phyloP scores from a whole-genome alignment of 495 filamentous ascomycete species.

The Penicillium dipodomyicola region DNA sequence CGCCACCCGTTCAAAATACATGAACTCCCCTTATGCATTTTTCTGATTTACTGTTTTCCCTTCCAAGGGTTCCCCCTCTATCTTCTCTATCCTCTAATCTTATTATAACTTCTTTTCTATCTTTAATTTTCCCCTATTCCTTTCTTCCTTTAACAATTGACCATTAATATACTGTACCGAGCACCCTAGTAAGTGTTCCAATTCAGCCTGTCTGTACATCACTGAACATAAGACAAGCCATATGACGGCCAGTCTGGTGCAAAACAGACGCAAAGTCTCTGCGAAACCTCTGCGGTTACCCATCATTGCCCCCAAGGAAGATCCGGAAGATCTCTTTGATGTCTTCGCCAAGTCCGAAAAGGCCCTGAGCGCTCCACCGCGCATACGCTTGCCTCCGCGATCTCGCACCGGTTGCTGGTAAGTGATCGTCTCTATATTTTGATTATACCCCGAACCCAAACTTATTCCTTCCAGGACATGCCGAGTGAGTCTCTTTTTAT shows the following conservation, averaged over 20 bases:
- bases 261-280: conserved; percentile 34
- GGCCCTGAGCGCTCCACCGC: conserved; percentile 36
- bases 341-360: conserved; percentile 23
- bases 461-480: conserved; percentile 42
- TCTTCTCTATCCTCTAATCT: background rate
- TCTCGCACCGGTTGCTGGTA: conserved; percentile 56
- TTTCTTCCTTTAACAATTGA: conserved; percentile 8
- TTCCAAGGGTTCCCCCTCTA: conserved; percentile 3
- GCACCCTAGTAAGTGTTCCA: conserved; percentile 7
- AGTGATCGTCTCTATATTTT: conserved; percentile 22
- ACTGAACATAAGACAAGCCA: conserved; percentile 16
- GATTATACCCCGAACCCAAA: conserved; percentile 1
- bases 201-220: conserved; percentile 8
- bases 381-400: conserved; percentile 51
- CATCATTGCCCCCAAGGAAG: conserved; percentile 51
- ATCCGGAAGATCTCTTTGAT: conserved; percentile 36
- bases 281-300: conserved; percentile 42
- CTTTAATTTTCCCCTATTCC: conserved; percentile 10
- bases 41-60: conserved; percentile 7
- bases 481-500: conserved; percentile 39
- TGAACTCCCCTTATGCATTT: conserved; percentile 5
- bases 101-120: conserved; percentile 2
- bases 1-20: conserved; percentile 27
- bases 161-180: background rate
- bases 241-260: conserved; percentile 42